Percentiles rank a stretch among this genome's conserved stretches.
Evolutionary conservation across 805 yeast genomes (phyloP).

Genomic region (Zygoascus flipseniorum): DNA sequence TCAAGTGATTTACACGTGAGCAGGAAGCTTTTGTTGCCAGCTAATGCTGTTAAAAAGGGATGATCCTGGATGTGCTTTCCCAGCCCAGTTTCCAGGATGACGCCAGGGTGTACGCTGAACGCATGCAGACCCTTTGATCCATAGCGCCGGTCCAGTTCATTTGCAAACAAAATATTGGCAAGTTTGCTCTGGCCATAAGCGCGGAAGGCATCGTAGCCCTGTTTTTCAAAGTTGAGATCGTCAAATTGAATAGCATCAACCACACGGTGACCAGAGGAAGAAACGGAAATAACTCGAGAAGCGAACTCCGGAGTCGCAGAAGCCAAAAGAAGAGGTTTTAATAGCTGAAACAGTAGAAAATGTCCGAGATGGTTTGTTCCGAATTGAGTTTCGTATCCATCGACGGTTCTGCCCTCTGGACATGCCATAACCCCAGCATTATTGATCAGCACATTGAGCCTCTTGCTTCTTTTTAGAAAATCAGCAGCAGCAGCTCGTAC

Average conservation of each 20-base stretch:
- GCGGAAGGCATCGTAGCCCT: too few species aligned
- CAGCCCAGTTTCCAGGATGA: constrained; percentile 6
- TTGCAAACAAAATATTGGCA: too few species aligned
- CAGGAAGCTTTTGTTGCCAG: too few species aligned
- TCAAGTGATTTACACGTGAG: too few species aligned
- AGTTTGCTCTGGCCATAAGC: too few species aligned
- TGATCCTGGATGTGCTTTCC: constrained; percentile 1
- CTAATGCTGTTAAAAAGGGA: too few species aligned
- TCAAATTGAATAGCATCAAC: constrained; percentile 13
- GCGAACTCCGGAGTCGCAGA: too few species aligned
- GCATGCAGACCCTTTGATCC: neutral
- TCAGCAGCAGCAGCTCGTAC: neutral
- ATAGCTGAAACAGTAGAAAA: constrained; percentile 50
- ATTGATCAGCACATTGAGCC: constrained; percentile 55
- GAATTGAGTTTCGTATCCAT: constrained; percentile 68
- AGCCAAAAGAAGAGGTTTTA: constrained; percentile 1
- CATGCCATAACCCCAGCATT: constrained; percentile 74
- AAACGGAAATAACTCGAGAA: neutral
- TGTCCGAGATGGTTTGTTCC: constrained; percentile 75
- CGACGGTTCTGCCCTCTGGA: constrained; percentile 41
- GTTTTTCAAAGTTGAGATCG: constrained; percentile 5
- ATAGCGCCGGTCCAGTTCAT: too few species aligned
- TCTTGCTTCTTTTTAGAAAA: neutral
- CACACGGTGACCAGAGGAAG: constrained; percentile 4
- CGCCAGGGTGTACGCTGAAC: constrained; percentile 11